phyloP scores from a whole-genome alignment of 169 alveolate genomes.

The Cryptosporidium viatorum region DNA sequence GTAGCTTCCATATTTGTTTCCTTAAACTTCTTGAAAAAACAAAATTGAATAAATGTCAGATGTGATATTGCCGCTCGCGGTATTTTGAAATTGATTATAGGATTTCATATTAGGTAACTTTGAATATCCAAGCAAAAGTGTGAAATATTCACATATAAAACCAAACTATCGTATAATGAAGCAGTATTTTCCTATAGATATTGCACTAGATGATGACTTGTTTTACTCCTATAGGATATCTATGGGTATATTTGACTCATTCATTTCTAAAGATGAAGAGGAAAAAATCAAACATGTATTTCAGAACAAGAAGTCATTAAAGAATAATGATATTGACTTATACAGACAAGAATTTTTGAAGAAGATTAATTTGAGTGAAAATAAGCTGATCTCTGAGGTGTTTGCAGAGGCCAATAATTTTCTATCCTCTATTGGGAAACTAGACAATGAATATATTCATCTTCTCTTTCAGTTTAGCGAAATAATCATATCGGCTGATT shows the following conservation, averaged over 20 bases:
- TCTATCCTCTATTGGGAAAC: slow-evolving; percentile 11
- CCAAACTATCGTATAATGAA: slow-evolving; percentile 5
- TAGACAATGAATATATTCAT: slow-evolving; percentile 26
- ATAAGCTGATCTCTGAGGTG: not conserved
- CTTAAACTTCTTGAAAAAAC: not conserved
- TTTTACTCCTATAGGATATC: slow-evolving; percentile 43
- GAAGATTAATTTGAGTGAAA: not conserved
- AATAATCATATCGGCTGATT: not conserved
- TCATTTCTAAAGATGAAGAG: slow-evolving; percentile 8
- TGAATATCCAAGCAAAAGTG: not conserved
- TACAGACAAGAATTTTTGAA: not conserved
- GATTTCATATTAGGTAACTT: not conserved
- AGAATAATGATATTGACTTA: not conserved
- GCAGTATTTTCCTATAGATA: slow-evolving; percentile 4
- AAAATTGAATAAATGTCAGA: not conserved
- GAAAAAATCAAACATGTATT: slow-evolving; percentile 13
- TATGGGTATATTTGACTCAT: slow-evolving; percentile 21
- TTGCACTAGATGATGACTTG: slow-evolving; percentile 53
- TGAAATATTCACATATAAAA: not conserved
- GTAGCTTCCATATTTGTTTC: not conserved
- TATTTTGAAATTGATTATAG: not conserved
- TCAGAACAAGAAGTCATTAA: not conserved
- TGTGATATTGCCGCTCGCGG: slow-evolving; percentile 26
- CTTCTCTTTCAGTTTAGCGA: slow-evolving; percentile 11
- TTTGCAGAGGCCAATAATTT: slow-evolving; percentile 7